Conservation (phyloP, 2,329 filamentous ascomycete species). For the Aspergillus calidoustus region DNA sequence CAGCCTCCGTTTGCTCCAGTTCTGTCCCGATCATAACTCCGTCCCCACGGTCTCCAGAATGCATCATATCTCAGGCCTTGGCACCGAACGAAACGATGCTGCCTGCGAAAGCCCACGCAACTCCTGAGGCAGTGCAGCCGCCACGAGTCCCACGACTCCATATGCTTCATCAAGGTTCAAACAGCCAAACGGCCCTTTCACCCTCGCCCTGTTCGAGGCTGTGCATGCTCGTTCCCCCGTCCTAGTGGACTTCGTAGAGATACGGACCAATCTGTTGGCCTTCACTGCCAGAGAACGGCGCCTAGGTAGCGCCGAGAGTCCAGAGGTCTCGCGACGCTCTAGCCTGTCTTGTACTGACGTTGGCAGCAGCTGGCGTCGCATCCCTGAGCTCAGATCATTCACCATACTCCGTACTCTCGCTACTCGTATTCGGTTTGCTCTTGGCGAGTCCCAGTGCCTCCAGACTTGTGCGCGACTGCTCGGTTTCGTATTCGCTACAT, state of each 20-base stretch:
- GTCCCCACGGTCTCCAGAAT: not conserved
- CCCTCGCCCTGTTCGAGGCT: not conserved
- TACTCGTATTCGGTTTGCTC: slow-evolving; percentile 2
- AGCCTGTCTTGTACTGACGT: not conserved
- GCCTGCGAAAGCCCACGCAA: slow-evolving; percentile 2
- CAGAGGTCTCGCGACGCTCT: not conserved
- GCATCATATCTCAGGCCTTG: not conserved
- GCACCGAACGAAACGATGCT: not conserved
- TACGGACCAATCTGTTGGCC: not conserved
- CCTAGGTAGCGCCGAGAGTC: not conserved
- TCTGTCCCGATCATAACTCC: not conserved
- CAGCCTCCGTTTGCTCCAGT: not conserved
- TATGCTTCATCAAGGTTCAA: not conserved
- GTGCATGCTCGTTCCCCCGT: not conserved
- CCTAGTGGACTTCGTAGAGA: not conserved
- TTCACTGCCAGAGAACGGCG: not conserved
- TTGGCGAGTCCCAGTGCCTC: not conserved
- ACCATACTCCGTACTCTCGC: not conserved
- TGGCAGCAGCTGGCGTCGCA: not conserved
- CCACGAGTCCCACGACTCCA: not conserved
- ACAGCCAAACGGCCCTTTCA: not conserved
- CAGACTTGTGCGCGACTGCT: not conserved
- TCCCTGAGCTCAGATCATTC: slow-evolving; percentile 8
- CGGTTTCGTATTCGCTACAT: slow-evolving; percentile 20
- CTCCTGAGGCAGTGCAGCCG: not conserved